These are phyloP conservation scores for Thyridium curvatum DNA, from an alignment of 2,329 filamentous ascomycete species.

Conservation along the genomic window DNA sequence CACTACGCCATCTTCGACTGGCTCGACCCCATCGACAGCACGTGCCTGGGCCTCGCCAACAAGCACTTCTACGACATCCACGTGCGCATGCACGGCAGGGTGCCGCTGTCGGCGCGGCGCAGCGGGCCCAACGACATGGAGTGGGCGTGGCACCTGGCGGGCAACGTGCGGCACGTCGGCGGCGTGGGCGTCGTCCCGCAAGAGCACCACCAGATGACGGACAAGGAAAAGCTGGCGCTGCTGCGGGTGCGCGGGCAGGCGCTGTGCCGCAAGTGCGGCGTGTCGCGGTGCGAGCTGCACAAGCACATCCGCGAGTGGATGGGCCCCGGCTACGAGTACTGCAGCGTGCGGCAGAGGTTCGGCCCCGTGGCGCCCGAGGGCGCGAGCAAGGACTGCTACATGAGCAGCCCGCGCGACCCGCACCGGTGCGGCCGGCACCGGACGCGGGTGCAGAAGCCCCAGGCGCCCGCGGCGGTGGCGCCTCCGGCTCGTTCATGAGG, in stretches of 20 bases:
- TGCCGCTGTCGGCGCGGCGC: constrained; percentile 51
- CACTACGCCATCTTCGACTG: constrained; percentile 56
- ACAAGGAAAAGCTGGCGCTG: constrained; percentile 27
- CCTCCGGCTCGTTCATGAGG: too few relatives aligned
- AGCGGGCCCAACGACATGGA: constrained; percentile 57
- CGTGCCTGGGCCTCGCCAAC: constrained; percentile 54
- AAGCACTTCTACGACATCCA: constrained; percentile 53
- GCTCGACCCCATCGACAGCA: constrained; percentile 59
- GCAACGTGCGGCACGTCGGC: constrained; percentile 24
- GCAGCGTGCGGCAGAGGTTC: constrained; percentile 51
- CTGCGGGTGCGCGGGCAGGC: constrained; percentile 52
- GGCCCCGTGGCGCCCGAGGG: constrained; percentile 39
- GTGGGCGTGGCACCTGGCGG: constrained; percentile 55
- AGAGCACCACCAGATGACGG: constrained; percentile 7
- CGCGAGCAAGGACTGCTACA: constrained; percentile 47
- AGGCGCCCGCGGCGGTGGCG: too few relatives aligned
- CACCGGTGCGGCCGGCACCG: constrained; percentile 52
- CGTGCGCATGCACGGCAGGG: constrained; percentile 45
- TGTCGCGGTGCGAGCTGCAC: constrained; percentile 56
- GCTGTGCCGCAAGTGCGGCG: constrained; percentile 56
- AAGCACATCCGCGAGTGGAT: constrained; percentile 56
- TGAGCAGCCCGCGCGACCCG: constrained; percentile 53
- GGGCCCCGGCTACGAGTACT: constrained; percentile 51
- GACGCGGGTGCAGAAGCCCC: constrained; percentile 19
- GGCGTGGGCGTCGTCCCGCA: neutral